Evolutionary conservation across 1,284 basidiomycete species (phyloP), one percentile per base, ranked within the genome.

Genomic region (Microbotryum scabiosae): DNA sequence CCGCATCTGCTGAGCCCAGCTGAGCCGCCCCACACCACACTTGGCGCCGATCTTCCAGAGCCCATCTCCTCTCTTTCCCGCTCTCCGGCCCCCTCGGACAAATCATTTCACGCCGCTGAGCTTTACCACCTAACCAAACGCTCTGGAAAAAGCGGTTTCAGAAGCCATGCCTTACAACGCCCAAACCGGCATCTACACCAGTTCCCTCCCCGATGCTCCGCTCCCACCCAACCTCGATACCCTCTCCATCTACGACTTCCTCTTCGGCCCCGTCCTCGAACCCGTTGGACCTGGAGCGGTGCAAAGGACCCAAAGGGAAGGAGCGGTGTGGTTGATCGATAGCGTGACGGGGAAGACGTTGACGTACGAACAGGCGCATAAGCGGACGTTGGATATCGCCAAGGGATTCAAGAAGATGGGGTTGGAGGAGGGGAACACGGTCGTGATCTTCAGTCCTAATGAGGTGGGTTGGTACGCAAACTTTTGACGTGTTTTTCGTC

Each of bases 191-290:
- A 54, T 67, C 46, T 60, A 67, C 57, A 55, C 60, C 2, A 21
- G 30, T 51, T 18, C 25, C 28, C 0, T 48, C 32, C 4, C 16
- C 21, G 18, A 20, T 12, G 6, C 41, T 55, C 18, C 53, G 2
- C 52, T 69, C 10, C 65, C 67, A 0, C 14, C 43, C 6, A 10
- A 48, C 0, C 45, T 57, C 7, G 23, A 41, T 12, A 41, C 36
- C 14, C 46, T 57, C 28, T 57, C 64, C 4, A 47, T 68, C 57
- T 65, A 55, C 57, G 59, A 63, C 30, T 62, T 68, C 47, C 48
- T 68, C 25, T 66, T 68, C 41, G 36, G 50, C 16, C 21, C 28
- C 25, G 41, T 28, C 26, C 14, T 43, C 51, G 4, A n/a, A n/a
- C 4, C 28, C 28, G 16, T 46, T 26, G 25, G 23, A 44, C 41